Evolutionary conservation across 257 asterid genomes (phyloP), one percentile per base, ranked within the genome.

Genomic region (Scutellaria barbata): DNA sequence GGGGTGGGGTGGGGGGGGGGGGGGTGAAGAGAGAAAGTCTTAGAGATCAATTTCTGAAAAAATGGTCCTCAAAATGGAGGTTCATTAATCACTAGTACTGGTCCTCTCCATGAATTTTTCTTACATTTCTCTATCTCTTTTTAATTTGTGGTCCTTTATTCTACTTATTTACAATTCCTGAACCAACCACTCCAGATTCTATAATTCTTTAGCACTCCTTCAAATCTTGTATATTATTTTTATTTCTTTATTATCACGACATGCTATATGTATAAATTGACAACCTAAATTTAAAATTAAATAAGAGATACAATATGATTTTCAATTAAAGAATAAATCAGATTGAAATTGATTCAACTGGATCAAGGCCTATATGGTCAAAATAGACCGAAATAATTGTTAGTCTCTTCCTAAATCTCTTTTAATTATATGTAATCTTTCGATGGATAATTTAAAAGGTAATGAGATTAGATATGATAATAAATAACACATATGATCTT

Each of bases 61-160:
- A 30, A 30, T 30, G 35, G 35, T 30, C 85, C 85, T 8, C 0
- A 10, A 66, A 25, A 39, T 35, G 33, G 50, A 11, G 35, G 48
- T 37, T 59, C 65, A 59, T 7, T 22, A 22, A 30, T 33, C 10
- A 8, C 12, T 52, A 65, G 37, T 11, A 22, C 63, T 58, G 71
- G 75, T 42, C 66, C 76, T 42, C 69, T 39, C 41, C 43, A 39
- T 66, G 40, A 64, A 4, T 64, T 67, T 72, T 47, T 74, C 54
- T 46, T 56, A 57, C 58, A 67, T 47, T 30, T 57, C 54, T 56
- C 20, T 47, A 40, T 41, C 71, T 66, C 5, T 35, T 52, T 63
- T 12, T 37, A 63, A 61, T 33, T 18, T 17, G 84, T 79, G 86
- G 88, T 81, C 83, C 84, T 69, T 69, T 20, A 73, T 72, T 72